Evolutionary conservation across 2,329 filamentous ascomycete genomes (phyloP).

Genomic region (Neospermospora avenae): DNA sequence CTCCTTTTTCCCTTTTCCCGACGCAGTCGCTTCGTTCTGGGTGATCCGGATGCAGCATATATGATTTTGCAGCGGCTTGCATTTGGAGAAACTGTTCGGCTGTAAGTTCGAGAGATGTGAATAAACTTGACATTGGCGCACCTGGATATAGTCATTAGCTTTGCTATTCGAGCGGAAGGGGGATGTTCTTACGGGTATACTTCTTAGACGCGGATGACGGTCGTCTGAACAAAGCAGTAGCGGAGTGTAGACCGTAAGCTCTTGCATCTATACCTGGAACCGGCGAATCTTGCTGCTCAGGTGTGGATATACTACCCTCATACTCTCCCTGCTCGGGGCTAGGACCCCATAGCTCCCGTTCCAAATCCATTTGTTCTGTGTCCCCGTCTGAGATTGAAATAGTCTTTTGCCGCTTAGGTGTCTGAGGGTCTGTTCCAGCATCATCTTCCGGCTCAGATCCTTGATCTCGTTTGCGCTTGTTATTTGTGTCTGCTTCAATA

Average conservation of each 20-base stretch:
- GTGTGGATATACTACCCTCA: conserved; percentile 8
- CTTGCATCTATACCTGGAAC: conserved; percentile 24
- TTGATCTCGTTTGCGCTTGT: conserved; percentile 10
- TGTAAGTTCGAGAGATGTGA: conserved; percentile 29
- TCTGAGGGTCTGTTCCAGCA: not conserved
- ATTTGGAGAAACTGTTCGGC: conserved; percentile 31
- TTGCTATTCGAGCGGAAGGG: not conserved
- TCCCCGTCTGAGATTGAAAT: conserved; percentile 7
- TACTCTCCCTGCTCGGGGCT: conserved; percentile 24
- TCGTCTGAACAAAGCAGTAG: conserved; percentile 30
- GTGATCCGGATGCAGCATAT: conserved; percentile 33
- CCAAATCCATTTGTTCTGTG: conserved; percentile 22
- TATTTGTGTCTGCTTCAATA: not conserved
- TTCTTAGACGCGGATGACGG: conserved; percentile 32
- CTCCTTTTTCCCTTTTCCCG: conserved; percentile 24
- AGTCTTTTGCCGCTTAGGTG: conserved; percentile 14
- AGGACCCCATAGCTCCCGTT: conserved; percentile 32
- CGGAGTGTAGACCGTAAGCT: conserved; percentile 31
- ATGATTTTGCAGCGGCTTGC: conserved; percentile 34
- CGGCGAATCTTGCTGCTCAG: conserved; percentile 12
- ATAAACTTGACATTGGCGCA: conserved; percentile 32
- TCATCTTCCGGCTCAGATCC: not conserved
- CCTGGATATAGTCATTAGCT: conserved; percentile 20
- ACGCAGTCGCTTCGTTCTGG: conserved; percentile 32
- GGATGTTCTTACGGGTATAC: conserved; percentile 28